Evolutionary conservation across 2,329 filamentous ascomycete genomes (phyloP).

Genomic region (Magnaporthiopsis poae): DNA sequence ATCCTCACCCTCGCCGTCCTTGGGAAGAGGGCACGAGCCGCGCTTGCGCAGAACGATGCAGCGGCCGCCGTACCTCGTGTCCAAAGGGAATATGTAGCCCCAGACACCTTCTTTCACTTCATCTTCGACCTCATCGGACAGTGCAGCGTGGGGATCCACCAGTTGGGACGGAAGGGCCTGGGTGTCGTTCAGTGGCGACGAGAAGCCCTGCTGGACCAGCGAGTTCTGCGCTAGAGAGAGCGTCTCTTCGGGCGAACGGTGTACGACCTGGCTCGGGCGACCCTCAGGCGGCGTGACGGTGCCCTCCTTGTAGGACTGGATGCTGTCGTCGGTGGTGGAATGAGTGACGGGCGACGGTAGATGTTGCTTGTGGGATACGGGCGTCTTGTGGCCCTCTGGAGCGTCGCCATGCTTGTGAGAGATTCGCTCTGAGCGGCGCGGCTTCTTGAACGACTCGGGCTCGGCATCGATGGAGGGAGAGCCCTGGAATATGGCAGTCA

Average conservation of each 20-base stretch:
- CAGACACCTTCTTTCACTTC: slow-evolving; percentile 79
- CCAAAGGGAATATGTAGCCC: slow-evolving; percentile 84
- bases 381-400: slow-evolving; percentile 38
- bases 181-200: slow-evolving; percentile 51
- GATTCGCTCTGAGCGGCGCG: slow-evolving; percentile 66
- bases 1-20: slow-evolving; percentile 25
- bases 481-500: slow-evolving; percentile 36
- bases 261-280: slow-evolving; percentile 43
- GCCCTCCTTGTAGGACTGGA: slow-evolving; percentile 55
- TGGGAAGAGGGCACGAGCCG: slow-evolving; percentile 55
- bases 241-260: slow-evolving; percentile 40
- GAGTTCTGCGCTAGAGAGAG: slow-evolving; percentile 25
- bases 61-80: slow-evolving; percentile 55
- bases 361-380: slow-evolving; percentile 53
- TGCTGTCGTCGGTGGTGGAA: slow-evolving; percentile 45
- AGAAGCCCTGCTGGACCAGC: slow-evolving; percentile 26
- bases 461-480: slow-evolving; percentile 50
- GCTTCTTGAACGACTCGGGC: slow-evolving; percentile 64
- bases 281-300: slow-evolving; percentile 61
- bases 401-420: slow-evolving; percentile 37
- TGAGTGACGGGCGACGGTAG: slow-evolving; percentile 75
- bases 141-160: slow-evolving; percentile 57
- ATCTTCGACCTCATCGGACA: slow-evolving; percentile 75
- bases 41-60: slow-evolving; percentile 66
- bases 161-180: slow-evolving; percentile 71